Evolutionary conservation across 768 basidiomycete species (phyloP).

Genomic region (Phanerochaete sordida): DNA sequence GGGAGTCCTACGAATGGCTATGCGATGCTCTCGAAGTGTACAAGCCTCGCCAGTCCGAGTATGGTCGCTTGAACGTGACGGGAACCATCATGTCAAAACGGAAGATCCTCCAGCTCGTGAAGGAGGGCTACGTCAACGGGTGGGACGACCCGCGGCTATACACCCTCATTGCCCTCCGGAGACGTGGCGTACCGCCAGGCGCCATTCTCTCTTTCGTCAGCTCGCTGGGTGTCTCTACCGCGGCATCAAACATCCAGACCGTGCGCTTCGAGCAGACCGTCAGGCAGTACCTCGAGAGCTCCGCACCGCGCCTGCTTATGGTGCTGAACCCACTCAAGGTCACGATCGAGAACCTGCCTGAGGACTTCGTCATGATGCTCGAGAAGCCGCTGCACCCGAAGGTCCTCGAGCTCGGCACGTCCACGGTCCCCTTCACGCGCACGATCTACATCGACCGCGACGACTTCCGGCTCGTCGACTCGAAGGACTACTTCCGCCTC

Average conservation of each 20-base stretch:
- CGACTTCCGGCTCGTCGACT: constrained; percentile 90
- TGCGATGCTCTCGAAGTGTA: constrained; percentile 97
- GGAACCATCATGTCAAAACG: constrained; percentile 98
- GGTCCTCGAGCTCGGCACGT: constrained; percentile 80
- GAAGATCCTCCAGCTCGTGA: constrained; percentile 87
- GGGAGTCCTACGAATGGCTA: constrained; percentile 98
- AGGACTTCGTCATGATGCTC: constrained; percentile 78
- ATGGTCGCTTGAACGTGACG: constrained; percentile 87
- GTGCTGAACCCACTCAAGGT: constrained; percentile 88
- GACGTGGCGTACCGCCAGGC: constrained; percentile 95
- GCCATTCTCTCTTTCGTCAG: constrained; percentile 93
- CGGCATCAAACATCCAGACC: constrained; percentile 79
- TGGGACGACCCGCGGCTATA: constrained; percentile 99
- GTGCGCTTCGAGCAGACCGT: constrained; percentile 88
- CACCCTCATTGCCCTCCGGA: constrained; percentile 91
- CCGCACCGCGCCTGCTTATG: constrained; percentile 87
- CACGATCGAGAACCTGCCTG: constrained; percentile 85
- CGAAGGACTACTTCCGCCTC: constrained; percentile 94
- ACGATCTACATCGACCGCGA: constrained; percentile 89
- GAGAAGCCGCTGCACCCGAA: constrained; percentile 96
- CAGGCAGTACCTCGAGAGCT: constrained; percentile 84
- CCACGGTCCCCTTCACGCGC: constrained; percentile 80
- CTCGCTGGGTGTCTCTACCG: constrained; percentile 89
- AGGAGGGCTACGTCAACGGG: constrained; percentile 76
- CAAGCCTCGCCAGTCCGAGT: constrained; percentile 96